Evolutionary conservation across 2,329 filamentous ascomycete species (phyloP), one percentile per base, ranked within the genome.

Genomic region (Aureobasidium sp.): DNA sequence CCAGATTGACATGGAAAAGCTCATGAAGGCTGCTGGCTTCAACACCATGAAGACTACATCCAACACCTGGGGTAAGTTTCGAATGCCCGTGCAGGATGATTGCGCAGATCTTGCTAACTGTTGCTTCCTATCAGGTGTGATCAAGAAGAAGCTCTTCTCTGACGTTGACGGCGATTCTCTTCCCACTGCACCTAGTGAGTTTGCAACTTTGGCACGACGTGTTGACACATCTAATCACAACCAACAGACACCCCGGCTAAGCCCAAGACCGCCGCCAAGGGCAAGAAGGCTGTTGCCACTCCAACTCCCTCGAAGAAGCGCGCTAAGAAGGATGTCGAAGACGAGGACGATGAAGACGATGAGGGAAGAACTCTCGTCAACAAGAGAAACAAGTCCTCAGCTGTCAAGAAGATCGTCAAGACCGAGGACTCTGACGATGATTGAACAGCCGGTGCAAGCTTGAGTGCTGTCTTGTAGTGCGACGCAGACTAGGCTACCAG

Each of bases 91-190:
- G 15, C 29, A 36, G 10, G 2, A 20, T 24, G 17, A 8, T 20
- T 13, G 47, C 10, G n/a, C 47, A 7, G 47, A 36, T 36, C 6
- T 24, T 51, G 47, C 29, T 51, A 10, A 51, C n/a, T 15, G 47
- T 20, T 34, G 29, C 1, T 34, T 2, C n/a, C 2, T 8, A 36
- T 36, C 29, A 51, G 47, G 47, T 51, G 47, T 51, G 9, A 51
- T 51, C 47, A 73, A 73, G 68, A 71, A 70, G 67, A 73, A 74
- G 68, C 61, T 74, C 47, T 51, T 56, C 15, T 63, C 56, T 37
- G 67, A 65, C 34, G 66, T 61, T 20, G 70, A 65, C 50, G 59
- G 63, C 51, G 61, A 48, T 13, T 7, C 32, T n/a, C 51, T 61
- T 20, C 46, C 59, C 32, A 52, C 61, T 10, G 53, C 53, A 24